Base-by-base conservation (phyloP, 345 rosid species). In the Moricandia arvensis region DNA sequence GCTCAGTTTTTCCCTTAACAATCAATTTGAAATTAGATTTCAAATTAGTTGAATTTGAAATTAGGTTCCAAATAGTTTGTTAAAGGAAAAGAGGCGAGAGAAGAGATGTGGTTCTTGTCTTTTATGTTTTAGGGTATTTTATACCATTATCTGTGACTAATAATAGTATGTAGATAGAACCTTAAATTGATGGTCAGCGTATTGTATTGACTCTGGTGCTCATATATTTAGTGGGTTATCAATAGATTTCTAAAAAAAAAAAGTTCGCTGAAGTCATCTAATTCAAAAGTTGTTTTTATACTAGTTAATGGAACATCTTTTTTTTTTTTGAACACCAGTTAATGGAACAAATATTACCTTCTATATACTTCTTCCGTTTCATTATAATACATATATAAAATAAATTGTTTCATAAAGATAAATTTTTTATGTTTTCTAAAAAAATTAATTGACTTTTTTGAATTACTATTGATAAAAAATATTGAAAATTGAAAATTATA, bases 11-110 rank as follows among this genome's bases (percentile, higher is more conserved):
- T 59, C 73, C 81, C 63, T 72, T 72, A 77, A 77, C 72, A 65
- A 66, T 29, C 68, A 71, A 49, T 77, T 59, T 77, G 81, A 77
- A 72, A 17, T 77, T 60, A 16, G 7, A 35, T 77, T 45, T 45
- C 53, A 45, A 45, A 45, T 45, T 4, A 21, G 51, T 13, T 43
- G 51, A 43, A 43, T 43, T 13, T 45, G 53, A 45, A 45, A n/a
- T 45, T 45, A 45, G 53, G 4, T 45, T 77, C 73, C 72, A 77
- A 77, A 49, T 47, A 16, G 27, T 59, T 66, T 77, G 81, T 59
- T 49, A 77, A 77, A 77, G 73, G 81, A 71, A 49, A 77, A 71
- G 58, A 66, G 21, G 55, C 16, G 68, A 71, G n/a, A n/a, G 68
- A 65, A 13, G 53, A 45, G 53, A 45, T 45, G 53, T 45, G 16